Evolutionary conservation across 306 rosid species (phyloP).

Genomic region (Citrullus amarus): DNA sequence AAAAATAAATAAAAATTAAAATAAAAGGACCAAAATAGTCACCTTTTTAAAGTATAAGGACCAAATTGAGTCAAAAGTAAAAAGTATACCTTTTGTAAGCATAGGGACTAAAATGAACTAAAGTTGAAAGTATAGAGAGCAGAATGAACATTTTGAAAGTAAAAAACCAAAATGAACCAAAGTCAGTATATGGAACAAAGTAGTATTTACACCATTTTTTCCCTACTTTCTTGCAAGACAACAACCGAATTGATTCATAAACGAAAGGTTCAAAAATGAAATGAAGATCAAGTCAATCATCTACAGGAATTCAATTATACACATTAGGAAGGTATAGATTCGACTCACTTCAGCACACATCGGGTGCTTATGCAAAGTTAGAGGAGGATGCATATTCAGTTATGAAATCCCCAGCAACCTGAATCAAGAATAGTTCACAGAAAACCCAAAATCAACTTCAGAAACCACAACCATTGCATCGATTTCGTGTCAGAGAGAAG

Average conservation of each 20-base stretch:
- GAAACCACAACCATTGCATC: neutral
- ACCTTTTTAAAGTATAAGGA: too few species aligned
- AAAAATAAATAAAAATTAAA: too few species aligned
- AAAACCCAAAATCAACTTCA: neutral
- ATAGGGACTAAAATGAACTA: too few species aligned
- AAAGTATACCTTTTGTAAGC: too few species aligned
- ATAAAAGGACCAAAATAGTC: too few species aligned
- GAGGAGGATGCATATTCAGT: slow-evolving; percentile 68
- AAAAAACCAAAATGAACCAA: too few species aligned
- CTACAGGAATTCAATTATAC: neutral
- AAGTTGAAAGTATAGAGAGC: too few species aligned
- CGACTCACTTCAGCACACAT: slow-evolving; percentile 77
- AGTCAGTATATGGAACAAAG: too few species aligned
- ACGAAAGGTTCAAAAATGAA: neutral
- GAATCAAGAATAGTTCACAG: neutral
- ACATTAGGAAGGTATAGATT: neutral
- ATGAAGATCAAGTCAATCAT: neutral
- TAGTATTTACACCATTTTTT: too few species aligned
- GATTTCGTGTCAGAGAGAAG: neutral
- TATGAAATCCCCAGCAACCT: slow-evolving; percentile 19
- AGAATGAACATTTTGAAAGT: too few species aligned
- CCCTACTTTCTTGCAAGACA: neutral
- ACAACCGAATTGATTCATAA: neutral
- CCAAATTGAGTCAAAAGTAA: too few species aligned
- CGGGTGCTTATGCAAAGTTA: slow-evolving; percentile 88